Conservation (phyloP, 2,329 filamentous ascomycete species). For the Xylogone sp. region DNA sequence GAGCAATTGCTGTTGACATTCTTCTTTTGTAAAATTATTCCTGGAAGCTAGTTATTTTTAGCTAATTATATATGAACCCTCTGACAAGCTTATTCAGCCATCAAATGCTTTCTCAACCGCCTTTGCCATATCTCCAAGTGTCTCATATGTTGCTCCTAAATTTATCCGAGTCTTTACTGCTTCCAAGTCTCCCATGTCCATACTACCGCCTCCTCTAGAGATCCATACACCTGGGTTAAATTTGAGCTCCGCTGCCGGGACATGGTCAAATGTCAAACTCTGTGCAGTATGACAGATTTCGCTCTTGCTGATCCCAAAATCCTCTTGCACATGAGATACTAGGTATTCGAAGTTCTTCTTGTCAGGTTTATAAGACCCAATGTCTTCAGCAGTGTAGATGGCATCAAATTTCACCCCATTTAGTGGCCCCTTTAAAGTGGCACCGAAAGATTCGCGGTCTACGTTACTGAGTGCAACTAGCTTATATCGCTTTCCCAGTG, state of each 20-base stretch:
- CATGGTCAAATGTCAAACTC: slow-evolving; percentile 67
- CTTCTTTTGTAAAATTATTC: too few relatives aligned
- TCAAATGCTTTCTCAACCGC: too few relatives aligned
- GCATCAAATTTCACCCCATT: slow-evolving; percentile 51
- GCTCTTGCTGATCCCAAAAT: slow-evolving; percentile 52
- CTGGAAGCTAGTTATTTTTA: too few relatives aligned
- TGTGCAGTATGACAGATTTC: slow-evolving; percentile 64
- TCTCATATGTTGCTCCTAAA: too few relatives aligned
- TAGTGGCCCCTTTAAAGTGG: slow-evolving; percentile 41
- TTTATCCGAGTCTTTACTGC: too few relatives aligned
- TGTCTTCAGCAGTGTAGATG: slow-evolving; percentile 65
- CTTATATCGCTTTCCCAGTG: slow-evolving; percentile 41
- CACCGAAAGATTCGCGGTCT: slow-evolving; percentile 46
- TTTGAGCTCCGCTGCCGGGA: slow-evolving; percentile 55
- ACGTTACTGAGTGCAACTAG: slow-evolving; percentile 55
- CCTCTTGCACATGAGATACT: slow-evolving; percentile 46
- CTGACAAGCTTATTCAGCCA: too few relatives aligned
- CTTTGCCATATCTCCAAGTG: too few relatives aligned
- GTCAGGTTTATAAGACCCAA: slow-evolving; percentile 70
- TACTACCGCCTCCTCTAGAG: slow-evolving; percentile 34
- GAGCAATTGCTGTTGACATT: too few relatives aligned
- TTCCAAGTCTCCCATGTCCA: slow-evolving; percentile 5
- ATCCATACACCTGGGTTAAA: slow-evolving; percentile 60
- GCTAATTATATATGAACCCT: too few relatives aligned
- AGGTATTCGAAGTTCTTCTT: slow-evolving; percentile 63